phyloP scores from a whole-genome alignment of 306 rosid genomes.

The Cyamopsis tetragonoloba region DNA sequence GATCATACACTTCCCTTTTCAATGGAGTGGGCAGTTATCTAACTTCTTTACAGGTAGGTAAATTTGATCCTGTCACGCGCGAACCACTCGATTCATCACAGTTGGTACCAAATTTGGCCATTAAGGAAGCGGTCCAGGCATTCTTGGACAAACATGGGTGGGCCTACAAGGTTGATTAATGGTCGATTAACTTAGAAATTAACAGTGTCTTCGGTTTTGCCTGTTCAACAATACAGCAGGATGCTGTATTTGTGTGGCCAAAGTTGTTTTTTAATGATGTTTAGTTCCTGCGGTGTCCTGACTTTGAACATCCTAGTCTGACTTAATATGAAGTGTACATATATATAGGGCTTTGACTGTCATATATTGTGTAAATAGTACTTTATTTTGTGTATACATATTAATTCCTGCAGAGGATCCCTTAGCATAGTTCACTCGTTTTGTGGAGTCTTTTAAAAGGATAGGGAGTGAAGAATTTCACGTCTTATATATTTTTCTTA shows the following conservation, averaged over 20 bases:
- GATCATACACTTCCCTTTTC: background rate
- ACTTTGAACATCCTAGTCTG: background rate
- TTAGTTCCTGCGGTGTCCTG: slow-evolving; percentile 10
- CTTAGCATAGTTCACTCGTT: background rate
- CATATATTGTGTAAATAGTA: slow-evolving; percentile 23
- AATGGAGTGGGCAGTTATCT: background rate
- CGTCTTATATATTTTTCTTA: too few species aligned
- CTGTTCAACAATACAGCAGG: slow-evolving; percentile 14
- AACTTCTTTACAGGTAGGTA: slow-evolving; percentile 61
- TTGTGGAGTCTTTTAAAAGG: too few species aligned
- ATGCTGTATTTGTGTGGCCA: background rate
- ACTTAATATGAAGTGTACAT: slow-evolving; percentile 25
- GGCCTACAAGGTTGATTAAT: slow-evolving; percentile 70
- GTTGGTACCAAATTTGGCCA: slow-evolving; percentile 60
- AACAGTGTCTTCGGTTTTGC: background rate
- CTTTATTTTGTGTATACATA: background rate
- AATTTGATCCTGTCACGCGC: slow-evolving; percentile 77
- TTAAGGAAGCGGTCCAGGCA: slow-evolving; percentile 83
- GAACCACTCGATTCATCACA: slow-evolving; percentile 57
- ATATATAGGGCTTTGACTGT: slow-evolving; percentile 3
- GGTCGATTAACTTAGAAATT: slow-evolving; percentile 2
- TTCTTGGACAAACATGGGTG: slow-evolving; percentile 78
- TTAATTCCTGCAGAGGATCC: background rate
- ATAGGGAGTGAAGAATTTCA: too few species aligned
- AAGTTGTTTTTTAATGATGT: background rate